These are phyloP conservation scores for Melampsora americana DNA, from an alignment of 1,284 basidiomycete genomes.

Conservation along the genomic window DNA sequence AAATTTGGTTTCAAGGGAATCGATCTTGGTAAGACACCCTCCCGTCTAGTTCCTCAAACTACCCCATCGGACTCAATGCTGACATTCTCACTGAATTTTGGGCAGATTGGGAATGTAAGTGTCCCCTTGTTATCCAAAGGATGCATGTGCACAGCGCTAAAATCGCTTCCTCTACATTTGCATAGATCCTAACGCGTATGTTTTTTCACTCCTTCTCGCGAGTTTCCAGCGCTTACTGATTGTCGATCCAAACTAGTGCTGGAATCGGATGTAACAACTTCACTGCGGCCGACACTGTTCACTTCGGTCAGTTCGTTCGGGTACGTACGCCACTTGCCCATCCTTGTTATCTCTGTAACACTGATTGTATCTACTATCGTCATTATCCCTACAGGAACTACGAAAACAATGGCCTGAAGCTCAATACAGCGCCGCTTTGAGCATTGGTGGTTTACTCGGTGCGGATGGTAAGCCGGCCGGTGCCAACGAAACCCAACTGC, in stretches of 20 bases:
- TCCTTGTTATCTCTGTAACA: no score
- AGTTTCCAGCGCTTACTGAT: neutral
- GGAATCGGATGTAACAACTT: constrained; percentile 38
- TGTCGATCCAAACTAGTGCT: neutral
- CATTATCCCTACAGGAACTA: neutral
- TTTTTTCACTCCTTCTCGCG: neutral
- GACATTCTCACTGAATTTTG: no score
- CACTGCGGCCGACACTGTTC: constrained; percentile 9
- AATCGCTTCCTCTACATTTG: neutral
- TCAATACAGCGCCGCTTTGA: constrained; percentile 5
- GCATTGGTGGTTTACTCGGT: constrained; percentile 4
- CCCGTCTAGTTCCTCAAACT: no score
- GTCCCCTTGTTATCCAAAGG: neutral
- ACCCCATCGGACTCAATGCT: no score
- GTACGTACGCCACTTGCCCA: neutral
- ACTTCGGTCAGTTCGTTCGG: constrained; percentile 27
- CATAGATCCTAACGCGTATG: constrained; percentile 30
- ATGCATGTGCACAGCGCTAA: neutral
- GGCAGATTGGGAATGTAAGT: constrained; percentile 40
- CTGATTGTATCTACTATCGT: neutral
- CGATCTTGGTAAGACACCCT: constrained; percentile 2
- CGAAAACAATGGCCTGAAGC: constrained; percentile 1
- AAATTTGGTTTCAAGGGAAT: constrained; percentile 26
- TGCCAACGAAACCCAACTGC: neutral
- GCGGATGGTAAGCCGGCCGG: neutral